A percentile compares a stretch with the other conserved stretches of the same genome.
Conservation (phyloP, 1,284 basidiomycete species). For the Boletellus deceptivus region DNA sequence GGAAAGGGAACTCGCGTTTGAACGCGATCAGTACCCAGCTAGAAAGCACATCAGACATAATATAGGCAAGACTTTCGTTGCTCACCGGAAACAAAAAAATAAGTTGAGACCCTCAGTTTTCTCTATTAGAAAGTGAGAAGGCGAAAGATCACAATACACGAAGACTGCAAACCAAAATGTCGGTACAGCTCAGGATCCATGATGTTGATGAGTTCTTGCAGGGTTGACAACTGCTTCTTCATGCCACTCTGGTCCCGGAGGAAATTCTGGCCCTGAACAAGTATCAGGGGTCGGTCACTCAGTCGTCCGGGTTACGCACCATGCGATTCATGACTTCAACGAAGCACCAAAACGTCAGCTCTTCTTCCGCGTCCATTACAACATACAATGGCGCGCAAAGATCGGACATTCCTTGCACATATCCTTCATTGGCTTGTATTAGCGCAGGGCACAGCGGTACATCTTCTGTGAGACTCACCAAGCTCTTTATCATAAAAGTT, state of each 20-base stretch:
- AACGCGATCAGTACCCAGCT: slow-evolving; percentile 89
- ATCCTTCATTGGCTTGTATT: slow-evolving; percentile 48
- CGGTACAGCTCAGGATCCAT: slow-evolving; percentile 94
- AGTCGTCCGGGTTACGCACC: slow-evolving; percentile 47
- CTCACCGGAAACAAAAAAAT: slow-evolving; percentile 96
- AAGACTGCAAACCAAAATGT: slow-evolving; percentile 61
- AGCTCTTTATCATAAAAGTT: slow-evolving; percentile 88
- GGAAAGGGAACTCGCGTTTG: slow-evolving; percentile 94
- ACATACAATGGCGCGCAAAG: slow-evolving; percentile 93
- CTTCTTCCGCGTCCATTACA: slow-evolving; percentile 86
- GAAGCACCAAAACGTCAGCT: slow-evolving; percentile 94
- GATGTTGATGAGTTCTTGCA: slow-evolving; percentile 87
- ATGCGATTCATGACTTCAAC: slow-evolving; percentile 93
- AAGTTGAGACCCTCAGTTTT: slow-evolving; percentile 89
- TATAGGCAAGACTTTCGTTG: not conserved
- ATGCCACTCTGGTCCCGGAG: slow-evolving; percentile 96
- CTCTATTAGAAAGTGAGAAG: slow-evolving; percentile 48
- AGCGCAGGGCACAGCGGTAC: slow-evolving; percentile 15
- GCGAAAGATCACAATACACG: not conserved
- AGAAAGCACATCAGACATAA: slow-evolving; percentile 1
- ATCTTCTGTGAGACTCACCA: slow-evolving; percentile 49
- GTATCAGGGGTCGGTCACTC: slow-evolving; percentile 3
- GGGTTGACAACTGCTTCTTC: slow-evolving; percentile 87
- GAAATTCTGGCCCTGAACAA: slow-evolving; percentile 86
- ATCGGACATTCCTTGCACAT: slow-evolving; percentile 98